Evolutionary conservation across 495 filamentous ascomycete species (phyloP), one percentile per base, ranked within the genome.

Genomic region (Aspergillus campestris): DNA sequence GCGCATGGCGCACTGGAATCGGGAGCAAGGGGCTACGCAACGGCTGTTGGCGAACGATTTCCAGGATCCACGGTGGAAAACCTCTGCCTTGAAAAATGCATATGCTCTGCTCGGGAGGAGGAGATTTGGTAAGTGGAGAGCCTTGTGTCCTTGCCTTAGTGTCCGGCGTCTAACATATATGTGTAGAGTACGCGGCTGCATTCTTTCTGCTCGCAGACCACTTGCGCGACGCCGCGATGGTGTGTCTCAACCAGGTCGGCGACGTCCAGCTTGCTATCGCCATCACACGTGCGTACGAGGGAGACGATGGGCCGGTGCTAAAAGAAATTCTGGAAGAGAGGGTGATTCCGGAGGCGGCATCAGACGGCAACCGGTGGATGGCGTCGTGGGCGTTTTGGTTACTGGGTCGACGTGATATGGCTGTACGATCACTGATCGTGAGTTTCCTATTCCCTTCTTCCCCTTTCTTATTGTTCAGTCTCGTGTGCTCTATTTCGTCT

Each of bases 301-400:
- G 94, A 14, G 89, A 95, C 39, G 74, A 80, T 31, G 86, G 89
- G 0, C 81, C 82, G 0, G 76, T 91, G 7, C 63, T 97, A 0
- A 75, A 72, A 29, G 78, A 76, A 42, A 71, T 97, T 2, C 70
- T 99, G 1, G 77, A 86, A 59, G 87, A 94, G 15, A 84, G 79
- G 46, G 80, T 96, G 18, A 71, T 97, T 0, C 75, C 82, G 1
- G 71, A 87, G 49, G 92, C 94, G 7, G 78, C 84, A 3, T 70
- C 79, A 8, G 81, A 89, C 45, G 88, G 87, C 1, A 91, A 97
- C 60, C 76, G 91, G 43, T 99, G 94, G 94, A 79, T 94, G 38
- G 88, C 89, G 3, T 88, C 85, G 1, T 99, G 94, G 94, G 87
- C 88, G 4, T 95, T 91, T 62, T 94, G 89, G 86, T 89, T 94